A percentile compares a stretch with the other conserved stretches of the same genome.
Conservation (phyloP, 2,329 filamentous ascomycete species). For the Penicillium sp. region DNA sequence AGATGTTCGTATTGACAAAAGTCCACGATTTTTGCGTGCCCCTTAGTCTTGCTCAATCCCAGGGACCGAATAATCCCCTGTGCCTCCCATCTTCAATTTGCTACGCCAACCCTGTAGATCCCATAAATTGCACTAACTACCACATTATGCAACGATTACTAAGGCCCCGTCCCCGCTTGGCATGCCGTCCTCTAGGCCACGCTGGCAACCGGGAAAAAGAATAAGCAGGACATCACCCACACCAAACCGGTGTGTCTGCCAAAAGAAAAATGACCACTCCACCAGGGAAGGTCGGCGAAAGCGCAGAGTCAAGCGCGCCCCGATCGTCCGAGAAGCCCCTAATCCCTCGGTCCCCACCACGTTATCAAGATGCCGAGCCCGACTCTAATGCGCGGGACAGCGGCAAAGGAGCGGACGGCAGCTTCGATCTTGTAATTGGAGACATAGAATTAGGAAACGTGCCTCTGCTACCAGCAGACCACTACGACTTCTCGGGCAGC, state of each 20-base stretch:
- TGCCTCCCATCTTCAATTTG: neutral
- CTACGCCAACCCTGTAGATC: constrained; percentile 3
- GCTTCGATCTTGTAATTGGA: constrained; percentile 8
- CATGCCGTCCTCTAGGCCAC: neutral
- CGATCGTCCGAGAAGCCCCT: neutral
- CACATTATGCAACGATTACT: neutral
- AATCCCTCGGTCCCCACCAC: neutral
- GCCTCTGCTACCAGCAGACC: constrained; percentile 15
- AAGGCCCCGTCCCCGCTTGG: constrained; percentile 1
- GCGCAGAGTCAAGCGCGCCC: neutral
- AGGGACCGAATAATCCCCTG: neutral
- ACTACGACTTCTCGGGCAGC: neutral
- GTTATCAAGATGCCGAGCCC: constrained; percentile 14
- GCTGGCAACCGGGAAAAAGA: neutral
- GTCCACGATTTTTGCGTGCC: neutral
- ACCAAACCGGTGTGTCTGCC: neutral
- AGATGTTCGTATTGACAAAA: too few species aligned
- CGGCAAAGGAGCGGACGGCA: neutral
- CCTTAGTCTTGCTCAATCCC: too few species aligned
- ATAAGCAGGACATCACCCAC: neutral
- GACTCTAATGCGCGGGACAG: neutral
- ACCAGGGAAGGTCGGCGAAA: neutral
- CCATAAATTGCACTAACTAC: neutral
- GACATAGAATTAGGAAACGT: constrained; percentile 23
- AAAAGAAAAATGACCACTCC: constrained; percentile 4